Evolutionary conservation across 805 yeast species (phyloP).

Genomic region (Yarrowia porcina): DNA sequence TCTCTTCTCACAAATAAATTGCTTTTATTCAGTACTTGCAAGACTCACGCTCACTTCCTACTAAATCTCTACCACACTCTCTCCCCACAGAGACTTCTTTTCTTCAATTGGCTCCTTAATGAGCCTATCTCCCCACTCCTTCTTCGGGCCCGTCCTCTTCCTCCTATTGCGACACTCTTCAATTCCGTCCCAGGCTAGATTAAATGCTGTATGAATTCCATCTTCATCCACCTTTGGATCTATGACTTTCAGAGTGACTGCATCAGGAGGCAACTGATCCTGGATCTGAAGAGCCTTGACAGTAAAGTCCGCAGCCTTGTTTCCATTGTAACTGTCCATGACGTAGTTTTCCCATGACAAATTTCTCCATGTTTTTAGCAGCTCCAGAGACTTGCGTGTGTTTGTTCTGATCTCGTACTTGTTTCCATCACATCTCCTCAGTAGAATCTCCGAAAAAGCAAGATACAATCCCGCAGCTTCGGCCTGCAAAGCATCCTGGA

Average conservation of each 20-base stretch:
- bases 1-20: too few relatives aligned
- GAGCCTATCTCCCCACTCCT: background rate
- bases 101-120: background rate
- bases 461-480: background rate
- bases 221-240: background rate
- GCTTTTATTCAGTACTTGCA: too few relatives aligned
- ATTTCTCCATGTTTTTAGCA: background rate
- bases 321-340: background rate
- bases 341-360: background rate
- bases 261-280: background rate
- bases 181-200: background rate
- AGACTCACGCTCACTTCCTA: too few relatives aligned
- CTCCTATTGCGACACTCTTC: background rate
- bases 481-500: conserved; percentile 1
- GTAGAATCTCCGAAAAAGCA: background rate
- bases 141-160: background rate
- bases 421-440: background rate
- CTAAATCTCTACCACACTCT: too few relatives aligned
- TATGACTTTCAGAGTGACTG: background rate
- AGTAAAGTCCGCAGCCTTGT: background rate
- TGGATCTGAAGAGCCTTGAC: background rate
- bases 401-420: background rate
- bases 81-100: background rate
- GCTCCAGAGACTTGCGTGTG: background rate
- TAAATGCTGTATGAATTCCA: background rate